Base-by-base conservation (phyloP, 208 protist genomes). In the Crithidia brevicula region DNA sequence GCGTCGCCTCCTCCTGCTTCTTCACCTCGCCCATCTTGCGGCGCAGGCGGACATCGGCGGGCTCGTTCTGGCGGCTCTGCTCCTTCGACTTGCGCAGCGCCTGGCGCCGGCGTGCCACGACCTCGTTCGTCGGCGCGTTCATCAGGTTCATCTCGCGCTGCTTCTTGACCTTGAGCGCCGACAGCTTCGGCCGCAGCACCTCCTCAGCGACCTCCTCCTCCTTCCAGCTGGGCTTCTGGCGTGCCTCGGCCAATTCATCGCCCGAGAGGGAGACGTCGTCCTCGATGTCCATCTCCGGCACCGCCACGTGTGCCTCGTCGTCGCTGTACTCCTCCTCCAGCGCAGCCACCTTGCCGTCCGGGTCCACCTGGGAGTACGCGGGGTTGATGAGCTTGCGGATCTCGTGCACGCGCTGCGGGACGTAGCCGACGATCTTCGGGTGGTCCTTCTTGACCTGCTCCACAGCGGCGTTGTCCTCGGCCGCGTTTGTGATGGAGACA, bases 61-160 rank as follows among this genome's bases (percentile, higher is more conserved):
- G 61, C 72, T 94, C 86, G 16, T 53, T 62, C 65, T 84, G 36
- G 11, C 50, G 81, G 8, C 56, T 42, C 16, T 53, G n/a, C 60
- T 93, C 91, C 52, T 76, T 47, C 30, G 50, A 34, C 72, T 84
- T 82, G 30, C 83, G 58, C 30, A 79, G 73, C 33, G 81, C 84
- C 76, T 88, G 78, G 11, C 91, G 88, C 33, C 83, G 79, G 31
- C 82, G 84, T 33, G 91, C 91, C 3, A 92, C 84, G 5, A 85
- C 82, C 59, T 96, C 91, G 66, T 84, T 77, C 30, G 91, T 96
- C 20, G 91, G 91, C 27, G 87, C 84, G 67, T 96, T 96, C 88
- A 96, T 93, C 52, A 91, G 57, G 74, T 94, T 93, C 70, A 96
- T 62, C 74, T 92, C 83, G 36, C 88, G 88, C 84, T 96, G 92